Conservation (phyloP, 345 rosid genomes). For the Lumnitzera racemosa region DNA sequence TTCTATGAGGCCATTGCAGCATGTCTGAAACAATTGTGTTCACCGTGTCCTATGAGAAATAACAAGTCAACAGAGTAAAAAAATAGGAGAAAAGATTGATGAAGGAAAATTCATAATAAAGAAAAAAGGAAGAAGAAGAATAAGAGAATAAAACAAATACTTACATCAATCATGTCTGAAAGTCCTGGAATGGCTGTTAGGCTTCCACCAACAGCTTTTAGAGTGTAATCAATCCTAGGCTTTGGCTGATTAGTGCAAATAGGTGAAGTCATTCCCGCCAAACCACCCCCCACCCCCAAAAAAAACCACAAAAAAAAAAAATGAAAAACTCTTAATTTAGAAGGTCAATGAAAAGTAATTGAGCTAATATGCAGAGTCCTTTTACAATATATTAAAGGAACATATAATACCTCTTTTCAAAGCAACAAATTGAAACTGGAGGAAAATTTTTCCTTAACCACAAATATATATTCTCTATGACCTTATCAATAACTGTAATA, state of each 20-base stretch:
- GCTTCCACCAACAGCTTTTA: slow-evolving; percentile 99
- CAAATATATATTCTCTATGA: neutral
- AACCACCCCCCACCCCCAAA: too few species aligned
- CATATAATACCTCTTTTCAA: slow-evolving; percentile 3
- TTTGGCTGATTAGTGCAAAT: slow-evolving; percentile 58
- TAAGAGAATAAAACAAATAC: slow-evolving; percentile 14
- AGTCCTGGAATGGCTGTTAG: slow-evolving; percentile 91
- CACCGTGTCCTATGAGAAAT: slow-evolving; percentile 64
- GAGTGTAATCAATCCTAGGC: slow-evolving; percentile 89
- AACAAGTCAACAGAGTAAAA: slow-evolving; percentile 3
- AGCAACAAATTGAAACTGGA: neutral
- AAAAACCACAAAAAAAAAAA: too few species aligned
- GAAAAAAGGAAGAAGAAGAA: neutral
- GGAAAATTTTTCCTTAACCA: neutral
- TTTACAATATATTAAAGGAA: neutral
- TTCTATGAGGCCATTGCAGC: slow-evolving; percentile 99
- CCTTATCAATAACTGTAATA: neutral
- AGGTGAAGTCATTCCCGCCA: slow-evolving; percentile 9
- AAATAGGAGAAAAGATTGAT: neutral
- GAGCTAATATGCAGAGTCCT: too few species aligned
- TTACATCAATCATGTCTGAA: slow-evolving; percentile 97
- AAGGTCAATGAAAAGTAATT: neutral
- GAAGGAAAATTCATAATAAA: neutral
- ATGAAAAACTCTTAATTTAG: neutral
- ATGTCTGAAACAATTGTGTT: slow-evolving; percentile 72